phyloP scores from a whole-genome alignment of 2,329 filamentous ascomycete species.

The Claviceps maximensis region DNA sequence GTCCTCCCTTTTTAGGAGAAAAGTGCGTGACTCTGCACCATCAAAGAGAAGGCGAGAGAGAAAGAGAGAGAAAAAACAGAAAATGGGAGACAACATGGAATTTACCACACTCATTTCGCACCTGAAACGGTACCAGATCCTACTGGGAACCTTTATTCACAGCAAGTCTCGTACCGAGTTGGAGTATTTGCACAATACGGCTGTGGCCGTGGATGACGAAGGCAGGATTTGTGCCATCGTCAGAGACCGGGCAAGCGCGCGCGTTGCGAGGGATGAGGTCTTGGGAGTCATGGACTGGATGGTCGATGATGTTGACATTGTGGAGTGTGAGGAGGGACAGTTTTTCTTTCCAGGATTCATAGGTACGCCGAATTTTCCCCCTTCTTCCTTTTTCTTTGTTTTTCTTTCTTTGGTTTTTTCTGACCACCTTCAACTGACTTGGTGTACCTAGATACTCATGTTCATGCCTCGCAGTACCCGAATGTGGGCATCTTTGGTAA shows the following conservation, averaged over 20 bases:
- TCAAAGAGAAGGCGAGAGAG: background rate
- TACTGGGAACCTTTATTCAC: conserved; percentile 43
- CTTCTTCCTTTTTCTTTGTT: background rate
- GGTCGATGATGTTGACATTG: conserved; percentile 23
- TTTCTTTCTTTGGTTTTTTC: background rate
- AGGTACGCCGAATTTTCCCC: conserved; percentile 34
- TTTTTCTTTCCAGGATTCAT: conserved; percentile 83
- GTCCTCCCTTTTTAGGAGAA: no score
- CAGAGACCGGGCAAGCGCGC: conserved; percentile 18
- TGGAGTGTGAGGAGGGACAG: conserved; percentile 31
- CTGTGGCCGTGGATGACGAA: conserved; percentile 33
- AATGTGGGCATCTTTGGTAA: conserved; percentile 92
- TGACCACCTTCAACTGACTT: background rate
- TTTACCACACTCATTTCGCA: conserved; percentile 6
- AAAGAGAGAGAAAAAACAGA: background rate
- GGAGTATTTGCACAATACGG: conserved; percentile 36
- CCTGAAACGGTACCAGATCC: conserved; percentile 28
- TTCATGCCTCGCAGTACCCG: conserved; percentile 89
- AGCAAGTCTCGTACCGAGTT: conserved; percentile 34
- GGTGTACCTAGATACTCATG: conserved; percentile 64
- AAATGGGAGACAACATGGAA: conserved; percentile 1
- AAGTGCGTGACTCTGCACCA: no score
- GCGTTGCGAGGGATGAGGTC: conserved; percentile 19
- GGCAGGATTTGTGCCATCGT: conserved; percentile 40
- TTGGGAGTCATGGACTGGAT: conserved; percentile 33